Conservation (phyloP, 225 moss, liverwort and hornwort species). For the Rhytidiadelphus loreus region DNA sequence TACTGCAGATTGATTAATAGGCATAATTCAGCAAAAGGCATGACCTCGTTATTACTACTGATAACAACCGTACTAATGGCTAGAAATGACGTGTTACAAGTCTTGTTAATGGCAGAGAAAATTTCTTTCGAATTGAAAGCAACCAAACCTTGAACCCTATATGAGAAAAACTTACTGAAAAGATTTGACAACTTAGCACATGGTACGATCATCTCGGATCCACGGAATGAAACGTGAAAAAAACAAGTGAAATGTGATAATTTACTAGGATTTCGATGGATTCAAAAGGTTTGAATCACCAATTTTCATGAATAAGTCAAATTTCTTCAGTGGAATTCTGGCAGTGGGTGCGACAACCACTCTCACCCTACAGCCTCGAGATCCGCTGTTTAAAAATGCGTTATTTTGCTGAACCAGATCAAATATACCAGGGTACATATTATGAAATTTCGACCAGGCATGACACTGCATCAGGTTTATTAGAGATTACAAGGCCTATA, state of each 20-base stretch:
- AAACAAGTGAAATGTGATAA: too few relatives aligned
- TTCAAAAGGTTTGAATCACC: too few relatives aligned
- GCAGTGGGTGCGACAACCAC: not conserved
- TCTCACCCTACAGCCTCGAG: not conserved
- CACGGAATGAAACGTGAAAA: not conserved
- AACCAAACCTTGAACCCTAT: not conserved
- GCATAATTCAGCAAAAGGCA: not conserved
- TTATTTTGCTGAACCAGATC: not conserved
- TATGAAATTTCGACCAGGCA: not conserved
- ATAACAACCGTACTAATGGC: too few relatives aligned
- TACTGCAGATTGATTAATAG: not conserved
- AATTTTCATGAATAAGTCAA: too few relatives aligned
- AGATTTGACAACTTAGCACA: not conserved
- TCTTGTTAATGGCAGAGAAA: not conserved
- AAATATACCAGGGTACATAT: not conserved
- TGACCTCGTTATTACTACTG: not conserved
- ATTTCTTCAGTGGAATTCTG: not conserved
- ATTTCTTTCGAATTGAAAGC: not conserved
- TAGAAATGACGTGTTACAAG: not conserved
- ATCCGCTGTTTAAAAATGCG: not conserved
- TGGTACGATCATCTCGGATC: not conserved
- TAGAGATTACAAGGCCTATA: not conserved
- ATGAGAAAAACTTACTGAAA: not conserved
- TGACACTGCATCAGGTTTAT: not conserved
- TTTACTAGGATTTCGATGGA: not conserved